Evolutionary conservation across 768 basidiomycete species (phyloP).

Genomic region (Boletus sensibilis): DNA sequence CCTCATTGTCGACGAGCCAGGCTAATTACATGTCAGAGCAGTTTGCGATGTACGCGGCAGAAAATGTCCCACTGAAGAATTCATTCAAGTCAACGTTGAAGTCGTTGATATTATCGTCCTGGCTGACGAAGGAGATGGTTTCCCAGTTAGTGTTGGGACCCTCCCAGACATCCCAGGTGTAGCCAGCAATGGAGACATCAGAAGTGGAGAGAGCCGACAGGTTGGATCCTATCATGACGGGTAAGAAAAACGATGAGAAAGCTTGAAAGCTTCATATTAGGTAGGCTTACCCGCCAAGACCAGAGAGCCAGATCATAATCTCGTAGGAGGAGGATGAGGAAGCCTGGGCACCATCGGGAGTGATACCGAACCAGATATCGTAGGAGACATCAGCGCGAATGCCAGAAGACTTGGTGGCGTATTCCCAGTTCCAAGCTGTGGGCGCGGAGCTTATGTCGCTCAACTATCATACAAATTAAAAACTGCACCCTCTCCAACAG

Average conservation of each 20-base stretch:
- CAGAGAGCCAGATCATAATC: constrained; percentile 64
- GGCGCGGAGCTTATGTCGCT: constrained; percentile 43
- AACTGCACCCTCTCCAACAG: neutral
- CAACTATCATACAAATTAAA: constrained; percentile 32
- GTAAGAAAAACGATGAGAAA: neutral
- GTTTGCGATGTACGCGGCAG: neutral
- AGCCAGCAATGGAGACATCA: constrained; percentile 43
- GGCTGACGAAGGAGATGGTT: constrained; percentile 55
- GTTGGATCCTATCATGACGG: constrained; percentile 44
- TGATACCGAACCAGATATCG: constrained; percentile 52
- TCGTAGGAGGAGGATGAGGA: constrained; percentile 49
- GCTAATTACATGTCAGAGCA: constrained; percentile 28
- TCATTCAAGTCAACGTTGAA: constrained; percentile 53
- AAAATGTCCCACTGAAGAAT: constrained; percentile 48
- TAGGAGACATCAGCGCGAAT: constrained; percentile 59
- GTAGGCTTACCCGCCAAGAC: constrained; percentile 46
- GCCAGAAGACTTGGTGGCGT: constrained; percentile 41
- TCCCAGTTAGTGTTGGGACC: constrained; percentile 56
- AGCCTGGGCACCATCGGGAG: constrained; percentile 45
- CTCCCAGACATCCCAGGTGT: constrained; percentile 57
- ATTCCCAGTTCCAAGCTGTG: constrained; percentile 52
- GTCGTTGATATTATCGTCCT: constrained; percentile 45
- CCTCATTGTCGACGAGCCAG: constrained; percentile 46
- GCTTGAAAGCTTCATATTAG: neutral
- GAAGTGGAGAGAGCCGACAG: constrained; percentile 50